Evolutionary conservation across 2,329 filamentous ascomycete species (phyloP).

Genomic region (Penicillium aurantiogriseum): DNA sequence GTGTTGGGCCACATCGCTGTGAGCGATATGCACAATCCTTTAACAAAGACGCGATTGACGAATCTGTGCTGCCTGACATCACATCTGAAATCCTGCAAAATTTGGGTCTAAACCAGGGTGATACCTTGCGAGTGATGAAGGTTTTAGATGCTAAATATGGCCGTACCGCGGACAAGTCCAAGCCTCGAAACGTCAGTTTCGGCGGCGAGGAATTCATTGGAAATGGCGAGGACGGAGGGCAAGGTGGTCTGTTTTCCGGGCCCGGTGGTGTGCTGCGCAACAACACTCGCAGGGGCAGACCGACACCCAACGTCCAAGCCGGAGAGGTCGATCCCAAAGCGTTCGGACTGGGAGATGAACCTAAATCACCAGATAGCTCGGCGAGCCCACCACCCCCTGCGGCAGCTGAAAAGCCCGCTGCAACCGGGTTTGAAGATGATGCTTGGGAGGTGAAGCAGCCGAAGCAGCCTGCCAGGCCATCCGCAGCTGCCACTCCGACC

Average conservation of each 20-base stretch:
- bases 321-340: constrained; percentile 84
- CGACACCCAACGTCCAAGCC: constrained; percentile 79
- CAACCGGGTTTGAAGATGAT: constrained; percentile 84
- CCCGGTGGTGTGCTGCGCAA: constrained; percentile 88
- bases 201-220: constrained; percentile 53
- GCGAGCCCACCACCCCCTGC: constrained; percentile 53
- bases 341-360: constrained; percentile 64
- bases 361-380: constrained; percentile 42
- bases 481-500: constrained; percentile 35
- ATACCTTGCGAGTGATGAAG: constrained; percentile 94
- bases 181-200: constrained; percentile 55
- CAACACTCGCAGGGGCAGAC: constrained; percentile 89
- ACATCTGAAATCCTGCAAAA: constrained; percentile 78
- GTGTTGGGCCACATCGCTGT: constrained; percentile 87
- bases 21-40: constrained; percentile 93
- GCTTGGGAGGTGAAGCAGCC: constrained; percentile 94
- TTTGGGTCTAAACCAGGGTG: constrained; percentile 89
- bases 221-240: constrained; percentile 59
- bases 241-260: constrained; percentile 81
- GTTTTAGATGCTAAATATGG: constrained; percentile 76
- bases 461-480: constrained; percentile 52
- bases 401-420: constrained; percentile 47
- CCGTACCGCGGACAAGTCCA: constrained; percentile 58
- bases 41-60: constrained; percentile 88
- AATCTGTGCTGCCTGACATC: constrained; percentile 87